A percentile compares a stretch with the other conserved stretches of the same genome.
These are phyloP conservation scores for Ocimum tenuiflorum DNA, from an alignment of 257 asterid genomes.

Conservation along the genomic window DNA sequence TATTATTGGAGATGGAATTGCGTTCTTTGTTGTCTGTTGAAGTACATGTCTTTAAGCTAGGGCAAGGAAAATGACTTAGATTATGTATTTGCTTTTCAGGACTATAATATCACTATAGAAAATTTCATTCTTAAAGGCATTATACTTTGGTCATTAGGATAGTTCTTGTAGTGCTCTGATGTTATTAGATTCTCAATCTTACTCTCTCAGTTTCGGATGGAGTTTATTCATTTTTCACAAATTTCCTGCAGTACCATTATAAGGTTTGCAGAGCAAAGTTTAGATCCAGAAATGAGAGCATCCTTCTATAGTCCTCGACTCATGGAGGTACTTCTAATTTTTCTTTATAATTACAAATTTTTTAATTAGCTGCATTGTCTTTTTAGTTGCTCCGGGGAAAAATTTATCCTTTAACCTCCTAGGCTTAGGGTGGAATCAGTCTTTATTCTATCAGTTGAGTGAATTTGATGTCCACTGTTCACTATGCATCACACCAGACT, in stretches of 20 bases:
- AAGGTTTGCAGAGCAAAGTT: constrained; percentile 78
- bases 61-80: constrained; percentile 2
- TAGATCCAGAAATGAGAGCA: constrained; percentile 71
- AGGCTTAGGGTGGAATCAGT: too few relatives aligned
- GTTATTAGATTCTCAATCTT: neutral
- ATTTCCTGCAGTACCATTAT: constrained; percentile 63
- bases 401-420: too few relatives aligned
- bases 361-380: too few relatives aligned
- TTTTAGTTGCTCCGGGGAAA: too few relatives aligned
- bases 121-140: neutral
- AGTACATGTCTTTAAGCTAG: neutral
- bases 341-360: too few relatives aligned
- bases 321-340: constrained; percentile 78
- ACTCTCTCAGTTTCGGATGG: constrained; percentile 15
- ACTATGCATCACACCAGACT: too few relatives aligned
- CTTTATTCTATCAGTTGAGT: too few relatives aligned
- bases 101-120: neutral
- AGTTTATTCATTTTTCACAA: constrained; percentile 17
- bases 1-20: neutral
- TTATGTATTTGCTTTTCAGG: neutral
- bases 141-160: neutral
- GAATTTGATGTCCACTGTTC: too few relatives aligned
- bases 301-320: constrained; percentile 91
- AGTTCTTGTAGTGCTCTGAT: constrained; percentile 4
- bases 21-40: constrained; percentile 4